These are phyloP conservation scores for Escallonia rubra DNA, from an alignment of 129 eudicot genomes.

Conservation along the genomic window DNA sequence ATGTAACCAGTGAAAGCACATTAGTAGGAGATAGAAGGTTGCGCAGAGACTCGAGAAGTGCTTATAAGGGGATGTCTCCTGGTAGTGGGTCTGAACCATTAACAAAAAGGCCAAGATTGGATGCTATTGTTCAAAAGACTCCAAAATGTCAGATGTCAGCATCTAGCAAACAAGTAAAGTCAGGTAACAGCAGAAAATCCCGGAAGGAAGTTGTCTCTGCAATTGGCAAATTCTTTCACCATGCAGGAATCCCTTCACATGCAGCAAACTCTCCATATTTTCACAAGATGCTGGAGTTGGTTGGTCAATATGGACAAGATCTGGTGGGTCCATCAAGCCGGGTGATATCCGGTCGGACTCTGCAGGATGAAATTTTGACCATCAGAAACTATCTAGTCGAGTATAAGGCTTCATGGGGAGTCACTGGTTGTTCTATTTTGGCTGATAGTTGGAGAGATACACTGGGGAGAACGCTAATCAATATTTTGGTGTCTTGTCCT, in stretches of 20 bases:
- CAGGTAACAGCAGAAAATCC: slow-evolving; percentile 30
- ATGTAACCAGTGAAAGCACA: slow-evolving; percentile 37
- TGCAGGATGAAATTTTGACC: slow-evolving; percentile 64
- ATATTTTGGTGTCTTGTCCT: slow-evolving; percentile 87
- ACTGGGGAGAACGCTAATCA: slow-evolving; percentile 58
- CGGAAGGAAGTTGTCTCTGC: slow-evolving; percentile 83
- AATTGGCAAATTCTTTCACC: slow-evolving; percentile 78
- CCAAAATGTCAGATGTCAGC: slow-evolving; percentile 33
- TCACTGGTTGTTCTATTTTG: slow-evolving; percentile 91
- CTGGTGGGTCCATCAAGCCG: slow-evolving; percentile 56
- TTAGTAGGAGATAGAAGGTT: slow-evolving; percentile 49
- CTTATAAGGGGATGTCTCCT: slow-evolving; percentile 35
- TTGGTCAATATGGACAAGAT: slow-evolving; percentile 73
- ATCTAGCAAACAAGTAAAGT: slow-evolving; percentile 30
- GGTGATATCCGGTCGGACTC: slow-evolving; percentile 56
- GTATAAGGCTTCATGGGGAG: slow-evolving; percentile 82
- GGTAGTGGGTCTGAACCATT: slow-evolving; percentile 37
- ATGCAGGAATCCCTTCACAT: slow-evolving; percentile 81
- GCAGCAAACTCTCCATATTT: slow-evolving; percentile 87
- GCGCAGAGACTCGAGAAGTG: slow-evolving; percentile 43
- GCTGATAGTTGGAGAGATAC: slow-evolving; percentile 91
- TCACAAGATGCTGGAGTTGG: slow-evolving; percentile 90
- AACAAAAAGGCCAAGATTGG: slow-evolving; percentile 47
- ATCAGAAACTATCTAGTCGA: slow-evolving; percentile 64
- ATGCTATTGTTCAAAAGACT: slow-evolving; percentile 31